A percentile compares a stretch with the other conserved stretches of the same genome.
Evolutionary conservation across 1,284 basidiomycete genomes (phyloP).

Genomic region (Athelia sp.): DNA sequence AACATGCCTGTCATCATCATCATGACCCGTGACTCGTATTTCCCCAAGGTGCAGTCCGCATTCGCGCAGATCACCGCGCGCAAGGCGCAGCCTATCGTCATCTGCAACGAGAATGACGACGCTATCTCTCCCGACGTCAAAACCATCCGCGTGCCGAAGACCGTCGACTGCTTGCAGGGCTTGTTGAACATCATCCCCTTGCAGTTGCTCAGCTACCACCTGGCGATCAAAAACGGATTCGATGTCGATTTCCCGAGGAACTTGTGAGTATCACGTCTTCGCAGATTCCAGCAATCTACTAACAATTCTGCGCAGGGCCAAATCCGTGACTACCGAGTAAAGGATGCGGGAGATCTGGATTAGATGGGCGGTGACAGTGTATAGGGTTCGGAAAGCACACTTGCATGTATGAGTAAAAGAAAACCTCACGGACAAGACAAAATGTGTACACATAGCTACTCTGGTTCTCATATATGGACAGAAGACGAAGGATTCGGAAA

Average conservation of each 20-base stretch:
- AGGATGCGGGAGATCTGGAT: constrained; percentile 2
- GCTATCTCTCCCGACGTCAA: constrained; percentile 73
- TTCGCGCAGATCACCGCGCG: constrained; percentile 96
- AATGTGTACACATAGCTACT: too few relatives aligned
- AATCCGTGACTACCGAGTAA: constrained; percentile 83
- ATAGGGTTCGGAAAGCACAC: too few relatives aligned
- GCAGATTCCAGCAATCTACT: constrained; percentile 1
- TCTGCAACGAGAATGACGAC: constrained; percentile 93
- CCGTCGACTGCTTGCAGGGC: constrained; percentile 94
- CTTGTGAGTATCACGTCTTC: constrained; percentile 50
- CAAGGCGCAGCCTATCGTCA: constrained; percentile 93
- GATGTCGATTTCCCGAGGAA: constrained; percentile 99
- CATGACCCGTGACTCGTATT: constrained; percentile 98
- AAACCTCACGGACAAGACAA: too few relatives aligned
- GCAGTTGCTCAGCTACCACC: constrained; percentile 94
- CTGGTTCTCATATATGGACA: too few relatives aligned
- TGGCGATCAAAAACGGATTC: constrained; percentile 92
- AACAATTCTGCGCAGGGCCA: constrained; percentile 48
- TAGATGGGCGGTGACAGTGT: too few relatives aligned
- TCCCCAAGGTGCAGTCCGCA: constrained; percentile 97
- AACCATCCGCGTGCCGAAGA: constrained; percentile 90
- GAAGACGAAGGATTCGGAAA: too few relatives aligned
- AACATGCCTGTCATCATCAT: constrained; percentile 98
- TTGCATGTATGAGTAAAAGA: too few relatives aligned
- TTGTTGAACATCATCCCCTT: constrained; percentile 96